Percentiles rank a stretch among this genome's conserved stretches.
Conservation (phyloP, 768 basidiomycete genomes). For the Cyclocybe aegerita region DNA sequence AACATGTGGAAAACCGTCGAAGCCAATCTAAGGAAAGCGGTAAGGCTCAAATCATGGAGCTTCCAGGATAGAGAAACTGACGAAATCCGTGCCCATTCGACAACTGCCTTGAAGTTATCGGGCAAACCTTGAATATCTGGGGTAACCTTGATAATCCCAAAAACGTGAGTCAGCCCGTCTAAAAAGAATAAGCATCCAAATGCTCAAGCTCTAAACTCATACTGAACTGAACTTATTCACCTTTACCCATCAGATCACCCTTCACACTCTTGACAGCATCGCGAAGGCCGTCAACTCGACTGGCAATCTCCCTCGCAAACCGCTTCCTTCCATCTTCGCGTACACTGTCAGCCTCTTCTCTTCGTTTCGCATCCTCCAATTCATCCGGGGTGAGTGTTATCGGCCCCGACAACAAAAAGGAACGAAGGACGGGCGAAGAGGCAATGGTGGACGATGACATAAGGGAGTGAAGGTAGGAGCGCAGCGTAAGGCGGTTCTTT, state of each 20-base stretch:
- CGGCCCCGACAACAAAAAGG: slow-evolving; percentile 81
- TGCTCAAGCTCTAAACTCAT: neutral
- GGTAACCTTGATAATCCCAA: slow-evolving; percentile 82
- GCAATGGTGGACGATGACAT: slow-evolving; percentile 72
- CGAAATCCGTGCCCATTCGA: slow-evolving; percentile 99
- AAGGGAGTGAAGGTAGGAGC: slow-evolving; percentile 86
- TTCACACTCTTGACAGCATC: slow-evolving; percentile 85
- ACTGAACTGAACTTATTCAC: slow-evolving; percentile 30
- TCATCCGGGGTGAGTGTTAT: slow-evolving; percentile 71
- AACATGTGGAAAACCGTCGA: slow-evolving; percentile 96
- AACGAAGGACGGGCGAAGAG: slow-evolving; percentile 81
- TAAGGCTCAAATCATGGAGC: slow-evolving; percentile 1
- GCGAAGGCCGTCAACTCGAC: slow-evolving; percentile 81
- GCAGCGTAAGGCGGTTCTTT: slow-evolving; percentile 92
- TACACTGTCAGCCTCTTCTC: slow-evolving; percentile 87
- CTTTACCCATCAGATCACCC: slow-evolving; percentile 89
- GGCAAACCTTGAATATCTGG: slow-evolving; percentile 78
- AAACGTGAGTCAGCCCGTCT: slow-evolving; percentile 91
- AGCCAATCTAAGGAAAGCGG: slow-evolving; percentile 61
- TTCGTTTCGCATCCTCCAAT: slow-evolving; percentile 67
- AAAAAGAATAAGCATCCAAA: neutral
- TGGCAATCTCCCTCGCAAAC: slow-evolving; percentile 86
- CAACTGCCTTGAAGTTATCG: slow-evolving; percentile 79
- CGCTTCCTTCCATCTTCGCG: slow-evolving; percentile 84
- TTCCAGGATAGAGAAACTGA: slow-evolving; percentile 35